Base-by-base conservation (phyloP, 805 yeast genomes). In the Maudiozyma saulgeensis region DNA sequence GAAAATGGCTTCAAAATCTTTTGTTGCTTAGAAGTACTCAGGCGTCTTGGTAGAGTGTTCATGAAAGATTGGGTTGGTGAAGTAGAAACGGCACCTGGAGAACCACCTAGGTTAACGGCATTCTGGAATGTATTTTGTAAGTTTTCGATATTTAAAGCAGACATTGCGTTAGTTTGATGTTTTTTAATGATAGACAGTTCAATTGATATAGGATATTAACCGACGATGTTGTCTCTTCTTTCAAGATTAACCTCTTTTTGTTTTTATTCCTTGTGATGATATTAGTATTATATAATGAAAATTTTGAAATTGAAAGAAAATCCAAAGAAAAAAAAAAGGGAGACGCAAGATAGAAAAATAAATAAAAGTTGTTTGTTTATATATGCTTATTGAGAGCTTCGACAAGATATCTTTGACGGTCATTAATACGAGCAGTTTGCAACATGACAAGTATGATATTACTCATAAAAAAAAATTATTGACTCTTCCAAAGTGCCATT, bases 1-100 rank as follows among this genome's bases (percentile, higher is more conserved):
- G 91, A 82, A 68, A 91, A 93, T 19, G 99, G 99, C 72, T 91
- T 93, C 64, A 93, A 77, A 31, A 84, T 77, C 71, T 86, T 87
- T 45, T 78, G 73, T 58, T 79, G 81, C 49, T 63, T 68, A 1
- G 77, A 67, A 48, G 66, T 67, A 47, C 72, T 70, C 49, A 69
- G 60, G 53, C 72, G 67, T 56, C 73, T 75, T 55, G 80, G 81
- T 32, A 66, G 50, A 32, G 66, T 62, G 57, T 72, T 76, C 73
- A 84, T 69, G 67, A 77, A 84, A 16, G 90, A 82, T 58, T 79
- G 82, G 43, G 86, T 80, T 52, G 95, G 95, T 5, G 93, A 85
- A 26, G 91, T 83, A 7, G 90, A 82, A 52, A 86, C 95, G 8
- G 84, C 87, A 62, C 82, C 79, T 49, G 84, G 78, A 15, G 84